Conservation (phyloP, 2,329 filamentous ascomycete species). For the Scorias spongiosa region DNA sequence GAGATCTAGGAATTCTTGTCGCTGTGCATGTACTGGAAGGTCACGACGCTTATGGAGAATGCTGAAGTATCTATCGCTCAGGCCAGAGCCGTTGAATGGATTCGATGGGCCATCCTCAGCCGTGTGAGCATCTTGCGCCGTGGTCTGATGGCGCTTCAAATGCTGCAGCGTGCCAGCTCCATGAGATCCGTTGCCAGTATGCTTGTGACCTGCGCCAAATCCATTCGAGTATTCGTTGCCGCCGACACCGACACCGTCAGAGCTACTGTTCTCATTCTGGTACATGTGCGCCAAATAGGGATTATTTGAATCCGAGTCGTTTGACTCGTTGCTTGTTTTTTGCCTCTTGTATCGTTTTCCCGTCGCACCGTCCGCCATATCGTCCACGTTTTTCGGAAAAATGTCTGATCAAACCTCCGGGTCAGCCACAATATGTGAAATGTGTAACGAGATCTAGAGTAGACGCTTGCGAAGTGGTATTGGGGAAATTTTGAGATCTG, state of each 20-base stretch:
- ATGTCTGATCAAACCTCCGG: too few species aligned
- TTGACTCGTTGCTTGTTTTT: constrained; percentile 41
- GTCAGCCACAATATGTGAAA: too few species aligned
- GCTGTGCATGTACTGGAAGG: constrained; percentile 82
- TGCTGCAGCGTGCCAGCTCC: constrained; percentile 32
- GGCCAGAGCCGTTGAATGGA: constrained; percentile 64
- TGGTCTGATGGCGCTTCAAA: constrained; percentile 68
- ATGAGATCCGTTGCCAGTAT: constrained; percentile 5
- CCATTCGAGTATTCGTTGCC: constrained; percentile 21
- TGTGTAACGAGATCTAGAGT: too few species aligned
- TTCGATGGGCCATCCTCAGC: constrained; percentile 73
- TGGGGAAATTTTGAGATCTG: neutral
- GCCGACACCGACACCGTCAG: constrained; percentile 16
- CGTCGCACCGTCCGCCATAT: neutral
- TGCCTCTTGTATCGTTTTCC: constrained; percentile 24
- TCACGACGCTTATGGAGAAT: constrained; percentile 74
- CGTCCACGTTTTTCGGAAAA: too few species aligned
- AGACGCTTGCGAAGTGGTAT: too few species aligned
- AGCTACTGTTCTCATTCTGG: constrained; percentile 31
- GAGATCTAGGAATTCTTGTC: constrained; percentile 79
- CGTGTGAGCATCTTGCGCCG: constrained; percentile 53
- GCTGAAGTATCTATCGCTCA: constrained; percentile 74
- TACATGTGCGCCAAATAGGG: constrained; percentile 88
- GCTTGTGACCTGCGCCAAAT: constrained; percentile 26
- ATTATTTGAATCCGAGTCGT: constrained; percentile 45